Evolutionary conservation across 1,284 basidiomycete species (phyloP), one percentile per base, ranked within the genome.

Genomic region (Sutorius eximius): DNA sequence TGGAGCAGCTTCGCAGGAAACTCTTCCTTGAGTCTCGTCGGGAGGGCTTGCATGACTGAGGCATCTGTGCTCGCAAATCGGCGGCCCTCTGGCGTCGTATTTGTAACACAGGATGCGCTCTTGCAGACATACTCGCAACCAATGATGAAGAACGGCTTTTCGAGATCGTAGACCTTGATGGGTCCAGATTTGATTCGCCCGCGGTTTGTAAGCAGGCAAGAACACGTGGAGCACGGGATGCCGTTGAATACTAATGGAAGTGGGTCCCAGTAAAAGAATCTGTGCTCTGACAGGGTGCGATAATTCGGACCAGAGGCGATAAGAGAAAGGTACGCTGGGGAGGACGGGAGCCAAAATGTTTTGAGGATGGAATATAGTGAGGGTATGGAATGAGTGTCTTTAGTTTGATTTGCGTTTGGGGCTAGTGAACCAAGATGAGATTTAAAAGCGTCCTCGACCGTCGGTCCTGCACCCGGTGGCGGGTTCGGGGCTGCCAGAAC

Each of bases 231-330:
- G 59, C 87, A 90, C 2, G 79, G 74, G 46, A 90, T 86, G 11
- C 87, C 87, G 58, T 88, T 87, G 72, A 89, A 87, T 4, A 88
- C 82, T 48, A 90, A 79, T 5, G 86, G 85, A 48, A 84, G 82
- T 1, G 88, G 87, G 58, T 90, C 88, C 87, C 87, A 90, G 62
- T 87, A 90, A 24, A 89, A 73, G 71, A 90, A 90, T 5, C 80
- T 80, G 59, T 90, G 83, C 53, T 88, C 82, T 3, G 85, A 83
- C 6, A 83, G 82, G 0, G 80, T 83, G 36, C 84, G 81, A 9
- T 83, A 74, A 15, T 82, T 83, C 6, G 82, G 81, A 1, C 84
- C 78, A 5, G 86, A 85, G n/a, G 86, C 83, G 7, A 87, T 88
- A 36, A 89, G 74, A 0, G 83, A 81, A 61, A 90, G 87, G 65